Base-by-base conservation (phyloP, 1,284 basidiomycete species). In the Anthracocystis setariae region DNA sequence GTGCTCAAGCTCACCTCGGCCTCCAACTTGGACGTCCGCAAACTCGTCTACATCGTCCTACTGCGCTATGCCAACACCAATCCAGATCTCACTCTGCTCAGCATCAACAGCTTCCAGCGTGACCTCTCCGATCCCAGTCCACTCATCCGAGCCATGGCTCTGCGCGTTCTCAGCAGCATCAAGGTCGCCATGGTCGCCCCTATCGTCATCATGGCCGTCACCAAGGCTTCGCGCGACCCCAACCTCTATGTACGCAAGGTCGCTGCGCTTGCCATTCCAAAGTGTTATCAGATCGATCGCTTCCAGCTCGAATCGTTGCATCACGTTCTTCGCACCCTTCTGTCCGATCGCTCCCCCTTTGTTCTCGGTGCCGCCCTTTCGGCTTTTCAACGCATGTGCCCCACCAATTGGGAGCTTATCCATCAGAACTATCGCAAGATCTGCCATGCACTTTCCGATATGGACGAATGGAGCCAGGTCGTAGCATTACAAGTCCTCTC, bases 51-150 rank as follows among this genome's bases (percentile, higher is more conserved):
- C 84, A 95, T 98, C 74, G 97, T 95, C 84, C 90, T 98, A 65
- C 86, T 98, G 38, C 90, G 93, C 66, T 95, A 96, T 84, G 94
- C 95, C 43, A 73, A 63, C 46, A 58, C 38, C 43, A 77, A 78
- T 20, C 94, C 95, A 8, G 96, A 98, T 84, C 89, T 98, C 51
- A 92, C 96, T 0, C 85, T 99, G 35, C 87, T 99, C 23, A 95
- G 94, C 7, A 96, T 99, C 86, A 99, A 99, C 85, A 96, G 95
- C 10, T 98, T 98, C 82, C 96, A 99, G 84, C 93, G 94, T 83
- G 96, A 99, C 84, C 86, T 98, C 18, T 89, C 90, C 2, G 95
- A 98, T 79, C 86, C 90, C 8, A 96, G 91, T 63, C 95, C 96
- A 0, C 88, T 98, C 74, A 81, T 85, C n/a, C 81, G 84, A n/a